phyloP scores from a whole-genome alignment of 176 grass and related monocot genomes.

The bread wheat (Triticum aestivum) region DNA sequence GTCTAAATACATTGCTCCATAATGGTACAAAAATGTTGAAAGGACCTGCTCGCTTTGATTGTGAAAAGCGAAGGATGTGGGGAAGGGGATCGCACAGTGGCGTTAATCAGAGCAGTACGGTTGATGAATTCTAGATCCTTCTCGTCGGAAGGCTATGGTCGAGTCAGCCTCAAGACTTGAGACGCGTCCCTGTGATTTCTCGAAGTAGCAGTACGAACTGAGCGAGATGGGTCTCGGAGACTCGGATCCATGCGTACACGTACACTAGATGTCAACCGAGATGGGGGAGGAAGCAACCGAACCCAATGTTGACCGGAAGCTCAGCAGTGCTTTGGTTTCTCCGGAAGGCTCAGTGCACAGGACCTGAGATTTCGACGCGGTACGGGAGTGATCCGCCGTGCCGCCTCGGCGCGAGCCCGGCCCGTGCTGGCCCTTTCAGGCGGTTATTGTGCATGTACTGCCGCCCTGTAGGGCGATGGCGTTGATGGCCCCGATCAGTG shows the following conservation, averaged over 20 bases:
- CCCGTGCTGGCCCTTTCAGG: conserved; percentile 14
- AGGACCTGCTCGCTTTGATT: neutral
- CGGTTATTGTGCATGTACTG: neutral
- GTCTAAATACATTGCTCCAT: neutral
- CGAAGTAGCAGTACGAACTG: neutral
- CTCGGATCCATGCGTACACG: neutral
- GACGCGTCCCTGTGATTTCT: neutral
- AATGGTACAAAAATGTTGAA: neutral
- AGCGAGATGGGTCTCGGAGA: conserved; percentile 37
- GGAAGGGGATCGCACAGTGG: neutral
- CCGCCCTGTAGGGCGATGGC: conserved; percentile 1
- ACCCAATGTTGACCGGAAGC: neutral
- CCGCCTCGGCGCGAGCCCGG: neutral
- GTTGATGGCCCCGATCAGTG: neutral
- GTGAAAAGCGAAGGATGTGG: neutral
- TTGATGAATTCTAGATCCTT: neutral
- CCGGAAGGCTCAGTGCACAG: conserved; percentile 38
- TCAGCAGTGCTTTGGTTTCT: conserved; percentile 17
- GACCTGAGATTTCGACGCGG: conserved; percentile 24
- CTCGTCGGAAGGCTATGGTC: neutral
- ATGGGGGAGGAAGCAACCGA: neutral
- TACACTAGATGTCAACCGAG: neutral
- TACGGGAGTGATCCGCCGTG: conserved; percentile 10
- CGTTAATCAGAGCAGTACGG: neutral
- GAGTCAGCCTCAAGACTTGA: neutral